Evolutionary conservation across 306 rosid species (phyloP).

Genomic region (Rosa rugosa): DNA sequence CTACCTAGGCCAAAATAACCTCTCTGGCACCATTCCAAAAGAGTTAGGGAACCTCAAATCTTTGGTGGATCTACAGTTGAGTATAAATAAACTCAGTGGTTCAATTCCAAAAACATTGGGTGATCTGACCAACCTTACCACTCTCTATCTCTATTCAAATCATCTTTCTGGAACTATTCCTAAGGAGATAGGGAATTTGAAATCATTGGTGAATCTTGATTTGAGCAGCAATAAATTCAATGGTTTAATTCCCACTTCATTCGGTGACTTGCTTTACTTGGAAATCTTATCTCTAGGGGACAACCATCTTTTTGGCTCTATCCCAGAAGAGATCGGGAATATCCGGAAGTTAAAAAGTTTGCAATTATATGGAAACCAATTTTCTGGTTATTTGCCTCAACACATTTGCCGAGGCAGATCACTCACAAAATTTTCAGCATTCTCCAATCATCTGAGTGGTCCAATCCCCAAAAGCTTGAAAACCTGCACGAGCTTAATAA

Average conservation of each 20-base stretch:
- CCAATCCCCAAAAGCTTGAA: conserved; percentile 33
- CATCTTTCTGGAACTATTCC: background rate
- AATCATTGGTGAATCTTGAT: background rate
- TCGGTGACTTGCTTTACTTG: background rate
- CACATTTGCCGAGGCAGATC: background rate
- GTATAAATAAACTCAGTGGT: background rate
- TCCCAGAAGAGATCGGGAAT: conserved; percentile 12
- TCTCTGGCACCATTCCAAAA: no score
- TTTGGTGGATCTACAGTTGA: background rate
- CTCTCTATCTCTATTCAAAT: background rate
- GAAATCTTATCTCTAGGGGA: accelerated
- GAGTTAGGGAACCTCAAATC: no score
- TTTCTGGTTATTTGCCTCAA: background rate
- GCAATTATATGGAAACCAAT: background rate
- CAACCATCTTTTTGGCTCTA: background rate
- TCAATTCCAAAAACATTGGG: background rate
- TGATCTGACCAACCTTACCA: background rate
- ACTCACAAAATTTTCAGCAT: background rate
- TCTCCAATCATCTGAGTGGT: conserved; percentile 2
- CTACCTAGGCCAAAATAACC: no score
- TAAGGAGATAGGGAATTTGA: background rate
- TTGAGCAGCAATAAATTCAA: background rate
- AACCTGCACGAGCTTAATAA: conserved; percentile 30
- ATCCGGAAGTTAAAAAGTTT: background rate
- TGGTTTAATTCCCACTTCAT: background rate